Conservation (phyloP, 2,329 filamentous ascomycete genomes). For the Plenodomus lindquistii region DNA sequence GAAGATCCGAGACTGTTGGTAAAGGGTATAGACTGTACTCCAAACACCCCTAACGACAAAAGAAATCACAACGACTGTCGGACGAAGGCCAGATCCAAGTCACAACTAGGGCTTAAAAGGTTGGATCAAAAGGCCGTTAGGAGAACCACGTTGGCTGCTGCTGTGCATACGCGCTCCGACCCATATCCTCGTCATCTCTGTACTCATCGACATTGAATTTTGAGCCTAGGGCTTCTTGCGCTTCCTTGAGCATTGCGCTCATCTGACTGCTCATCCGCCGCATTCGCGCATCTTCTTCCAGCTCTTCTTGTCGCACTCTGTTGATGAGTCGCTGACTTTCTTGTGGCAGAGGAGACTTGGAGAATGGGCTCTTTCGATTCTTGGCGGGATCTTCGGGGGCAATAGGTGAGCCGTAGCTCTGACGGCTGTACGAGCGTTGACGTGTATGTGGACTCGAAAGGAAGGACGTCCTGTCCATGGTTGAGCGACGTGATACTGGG, state of each 20-base stretch:
- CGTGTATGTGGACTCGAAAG: slow-evolving; percentile 19
- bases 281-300: slow-evolving; percentile 78
- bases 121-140: too few species aligned
- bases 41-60: too few species aligned
- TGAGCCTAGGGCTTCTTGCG: slow-evolving; percentile 75
- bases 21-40: too few species aligned
- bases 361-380: slow-evolving; percentile 43
- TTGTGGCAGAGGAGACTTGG: slow-evolving; percentile 51
- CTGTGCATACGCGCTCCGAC: slow-evolving; percentile 1
- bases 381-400: slow-evolving; percentile 22
- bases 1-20: too few species aligned
- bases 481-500: slow-evolving; percentile 47
- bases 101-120: too few species aligned
- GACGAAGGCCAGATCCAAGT: too few species aligned
- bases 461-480: slow-evolving; percentile 25
- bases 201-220: slow-evolving; percentile 47
- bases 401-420: slow-evolving; percentile 38
- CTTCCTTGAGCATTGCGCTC: slow-evolving; percentile 85
- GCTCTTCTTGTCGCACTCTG: slow-evolving; percentile 72
- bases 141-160: background rate
- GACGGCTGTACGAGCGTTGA: slow-evolving; percentile 32
- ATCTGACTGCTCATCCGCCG: slow-evolving; percentile 78
- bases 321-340: slow-evolving; percentile 77
- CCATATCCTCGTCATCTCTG: slow-evolving; percentile 21
- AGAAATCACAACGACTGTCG: too few species aligned